Base-by-base conservation (phyloP, 805 yeast genomes). In the Wickerhamiella cacticola region DNA sequence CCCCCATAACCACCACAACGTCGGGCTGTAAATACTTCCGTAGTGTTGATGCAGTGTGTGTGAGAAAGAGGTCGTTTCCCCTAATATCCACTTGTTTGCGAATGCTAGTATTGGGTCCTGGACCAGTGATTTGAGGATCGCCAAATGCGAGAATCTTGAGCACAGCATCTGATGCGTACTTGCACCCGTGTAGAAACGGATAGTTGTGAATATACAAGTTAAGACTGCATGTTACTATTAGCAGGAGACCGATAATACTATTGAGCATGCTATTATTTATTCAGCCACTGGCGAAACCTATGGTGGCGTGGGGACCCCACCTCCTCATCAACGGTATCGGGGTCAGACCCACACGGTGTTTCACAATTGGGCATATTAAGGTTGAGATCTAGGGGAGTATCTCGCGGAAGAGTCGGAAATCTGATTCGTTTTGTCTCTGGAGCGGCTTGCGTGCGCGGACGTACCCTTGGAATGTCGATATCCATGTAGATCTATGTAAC, bases 61-160 rank as follows among this genome's bases (percentile, higher is more conserved):
- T 94, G 51, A 92, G 66, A 59, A 80, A 92, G 55, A 76, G 73
- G 66, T 92, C 98, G 66, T 92, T 92, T 1, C 96, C 98, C 59
- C 64, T 81, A 48, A 83, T 82, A 60, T 92, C 98, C 22, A 92
- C 66, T 45, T 85, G 65, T 51, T 83, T 81, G 50, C 84, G 69
- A 58, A 79, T 78, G 12, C 80, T 75, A 1, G 95, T 81, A 22
- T 70, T 67, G 6, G 73, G 75, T 82, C 85, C 79, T 55, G 79
- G 76, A 2, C 98, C 98, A 52, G 89, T 83, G 63, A 92, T 88
- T 67, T 92, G 98, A 0, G 98, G 98, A 59, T 92, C 98, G 5
- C 97, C 98, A 63, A 87, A 80, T 5, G 95, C 82, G 53, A 88
- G 63, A 64, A 92, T 64, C 52, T 76, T 76, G 45, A 88, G 73